Percentiles rank a stretch among this genome's conserved stretches.
Evolutionary conservation across 257 asterid species (phyloP).

Genomic region (Ilex aquifolium): DNA sequence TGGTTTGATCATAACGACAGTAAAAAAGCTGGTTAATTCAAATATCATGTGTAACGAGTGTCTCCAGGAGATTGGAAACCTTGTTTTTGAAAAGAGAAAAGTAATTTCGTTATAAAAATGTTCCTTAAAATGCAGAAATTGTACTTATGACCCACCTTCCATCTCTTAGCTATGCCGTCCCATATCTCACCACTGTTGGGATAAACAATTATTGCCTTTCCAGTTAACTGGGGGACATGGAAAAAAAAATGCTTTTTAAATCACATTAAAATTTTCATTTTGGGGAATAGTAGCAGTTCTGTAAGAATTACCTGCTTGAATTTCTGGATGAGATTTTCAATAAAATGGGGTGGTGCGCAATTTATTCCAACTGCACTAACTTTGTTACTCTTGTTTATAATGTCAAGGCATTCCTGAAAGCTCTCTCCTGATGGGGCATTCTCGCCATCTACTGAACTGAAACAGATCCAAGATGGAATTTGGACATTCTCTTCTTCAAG

Average conservation of each 20-base stretch:
- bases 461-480: conserved; percentile 85
- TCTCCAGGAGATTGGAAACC: no score
- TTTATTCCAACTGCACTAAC: conserved; percentile 70
- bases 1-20: conserved; percentile 9
- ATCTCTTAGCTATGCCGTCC: conserved; percentile 70
- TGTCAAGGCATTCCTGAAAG: conserved; percentile 51
- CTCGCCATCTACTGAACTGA: conserved; percentile 71
- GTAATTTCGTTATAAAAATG: no score
- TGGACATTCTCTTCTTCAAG: conserved; percentile 59
- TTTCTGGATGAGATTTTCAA: conserved; percentile 51
- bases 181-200: conserved; percentile 76
- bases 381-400: conserved; percentile 46
- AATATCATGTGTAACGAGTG: no score
- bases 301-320: conserved; percentile 47
- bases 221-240: conserved; percentile 38
- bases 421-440: conserved; percentile 81
- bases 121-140: no score
- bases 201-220: conserved; percentile 61
- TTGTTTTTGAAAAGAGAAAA: no score
- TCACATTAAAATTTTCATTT: background rate
- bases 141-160: conserved; percentile 48
- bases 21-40: background rate
- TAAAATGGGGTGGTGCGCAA: conserved; percentile 82
- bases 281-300: background rate
- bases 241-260: background rate